These are phyloP conservation scores for Golubevia pallescens DNA, from an alignment of 1,284 basidiomycete species.

Conservation along the genomic window DNA sequence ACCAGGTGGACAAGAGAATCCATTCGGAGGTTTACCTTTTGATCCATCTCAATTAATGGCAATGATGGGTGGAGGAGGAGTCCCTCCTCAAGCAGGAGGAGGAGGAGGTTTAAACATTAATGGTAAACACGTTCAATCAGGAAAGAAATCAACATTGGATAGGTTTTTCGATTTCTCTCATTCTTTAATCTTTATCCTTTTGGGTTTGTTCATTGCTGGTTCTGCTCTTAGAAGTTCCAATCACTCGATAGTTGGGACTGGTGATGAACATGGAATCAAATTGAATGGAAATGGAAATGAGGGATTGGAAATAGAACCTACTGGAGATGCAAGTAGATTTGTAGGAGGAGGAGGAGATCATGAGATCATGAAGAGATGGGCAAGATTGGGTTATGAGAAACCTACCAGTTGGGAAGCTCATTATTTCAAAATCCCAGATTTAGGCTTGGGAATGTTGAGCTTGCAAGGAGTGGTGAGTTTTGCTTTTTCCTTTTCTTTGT, in stretches of 20 bases:
- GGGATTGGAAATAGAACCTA: background rate
- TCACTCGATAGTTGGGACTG: background rate
- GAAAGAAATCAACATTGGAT: slow-evolving; percentile 1
- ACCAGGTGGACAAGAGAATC: background rate
- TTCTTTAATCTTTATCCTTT: slow-evolving; percentile 5
- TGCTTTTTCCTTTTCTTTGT: no score
- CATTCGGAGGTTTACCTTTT: background rate
- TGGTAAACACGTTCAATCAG: slow-evolving; percentile 1
- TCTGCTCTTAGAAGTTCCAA: background rate
- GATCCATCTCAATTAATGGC: slow-evolving; percentile 8
- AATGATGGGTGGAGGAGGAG: slow-evolving; percentile 2
- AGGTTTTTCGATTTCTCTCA: slow-evolving; percentile 11
- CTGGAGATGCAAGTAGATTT: slow-evolving; percentile 1
- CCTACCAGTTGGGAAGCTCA: slow-evolving; percentile 11
- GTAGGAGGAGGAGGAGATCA: slow-evolving; percentile 1
- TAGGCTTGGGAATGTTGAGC: background rate
- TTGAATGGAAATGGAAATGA: background rate
- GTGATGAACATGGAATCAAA: background rate
- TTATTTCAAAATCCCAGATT: slow-evolving; percentile 8
- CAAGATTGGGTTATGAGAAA: slow-evolving; percentile 35
- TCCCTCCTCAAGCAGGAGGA: slow-evolving; percentile 10
- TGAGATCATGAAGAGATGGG: slow-evolving; percentile 35
- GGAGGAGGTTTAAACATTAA: background rate
- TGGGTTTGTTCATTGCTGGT: slow-evolving; percentile 9
- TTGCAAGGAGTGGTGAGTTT: background rate